Conservation (phyloP, 2,329 filamentous ascomycete species). For the Rhynchosporium secalis region DNA sequence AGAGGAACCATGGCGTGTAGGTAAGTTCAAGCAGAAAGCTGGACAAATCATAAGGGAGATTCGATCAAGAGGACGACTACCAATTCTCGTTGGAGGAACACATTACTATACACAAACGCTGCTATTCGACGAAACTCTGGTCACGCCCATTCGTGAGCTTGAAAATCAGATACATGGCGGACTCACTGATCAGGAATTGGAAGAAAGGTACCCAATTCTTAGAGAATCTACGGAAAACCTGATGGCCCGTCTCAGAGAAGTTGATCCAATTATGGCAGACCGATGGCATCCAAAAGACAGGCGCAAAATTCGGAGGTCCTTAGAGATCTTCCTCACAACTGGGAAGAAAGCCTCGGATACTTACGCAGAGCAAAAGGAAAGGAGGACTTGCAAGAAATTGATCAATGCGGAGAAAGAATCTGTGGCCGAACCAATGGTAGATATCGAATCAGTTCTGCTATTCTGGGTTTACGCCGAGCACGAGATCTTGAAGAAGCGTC, state of each 20-base stretch:
- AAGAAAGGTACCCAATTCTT: slow-evolving; percentile 66
- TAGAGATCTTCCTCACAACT: slow-evolving; percentile 86
- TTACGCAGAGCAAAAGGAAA: slow-evolving; percentile 72
- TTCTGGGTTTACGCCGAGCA: slow-evolving; percentile 85
- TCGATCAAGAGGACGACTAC: slow-evolving; percentile 71
- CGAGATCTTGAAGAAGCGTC: slow-evolving; percentile 64
- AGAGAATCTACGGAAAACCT: slow-evolving; percentile 70
- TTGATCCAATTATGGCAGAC: slow-evolving; percentile 86
- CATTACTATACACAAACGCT: slow-evolving; percentile 93
- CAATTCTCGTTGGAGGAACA: slow-evolving; percentile 90
- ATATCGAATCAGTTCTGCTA: slow-evolving; percentile 46
- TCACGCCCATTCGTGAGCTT: slow-evolving; percentile 43
- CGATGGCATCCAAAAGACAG: slow-evolving; percentile 93
- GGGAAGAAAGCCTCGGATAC: slow-evolving; percentile 81
- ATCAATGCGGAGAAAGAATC: slow-evolving; percentile 14
- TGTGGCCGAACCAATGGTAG: neutral
- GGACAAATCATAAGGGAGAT: slow-evolving; percentile 74
- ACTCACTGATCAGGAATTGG: slow-evolving; percentile 40
- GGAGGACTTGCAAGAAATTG: slow-evolving; percentile 41
- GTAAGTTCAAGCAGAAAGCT: slow-evolving; percentile 72
- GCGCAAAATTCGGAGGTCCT: slow-evolving; percentile 83
- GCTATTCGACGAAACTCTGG: slow-evolving; percentile 73
- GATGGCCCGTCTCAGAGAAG: slow-evolving; percentile 68
- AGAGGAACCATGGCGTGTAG: slow-evolving; percentile 81
- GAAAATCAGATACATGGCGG: slow-evolving; percentile 35